These are phyloP conservation scores for Alloteropsis angusta DNA, from an alignment of 202 grass and related monocot species.

Conservation along the genomic window DNA sequence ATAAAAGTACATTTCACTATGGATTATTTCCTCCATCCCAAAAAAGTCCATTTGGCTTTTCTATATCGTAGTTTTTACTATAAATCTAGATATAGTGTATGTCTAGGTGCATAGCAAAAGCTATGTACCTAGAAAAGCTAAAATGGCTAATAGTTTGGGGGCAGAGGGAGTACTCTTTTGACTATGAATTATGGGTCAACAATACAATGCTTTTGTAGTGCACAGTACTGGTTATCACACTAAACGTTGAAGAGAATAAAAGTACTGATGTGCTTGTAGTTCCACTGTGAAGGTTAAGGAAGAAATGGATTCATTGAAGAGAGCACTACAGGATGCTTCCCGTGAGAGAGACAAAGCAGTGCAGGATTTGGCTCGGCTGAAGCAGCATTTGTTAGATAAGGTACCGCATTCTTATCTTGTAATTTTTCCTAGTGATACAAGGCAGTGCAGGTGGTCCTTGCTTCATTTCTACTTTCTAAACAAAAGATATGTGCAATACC, in stretches of 20 bases:
- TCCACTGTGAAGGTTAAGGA: constrained; percentile 63
- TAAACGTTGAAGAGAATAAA: constrained; percentile 22
- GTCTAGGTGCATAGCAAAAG: no score
- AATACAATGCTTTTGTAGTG: constrained; percentile 1
- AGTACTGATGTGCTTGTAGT: constrained; percentile 46
- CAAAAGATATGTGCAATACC: not conserved
- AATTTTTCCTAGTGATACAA: not conserved
- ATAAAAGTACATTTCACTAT: constrained; percentile 20
- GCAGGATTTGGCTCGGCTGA: constrained; percentile 81
- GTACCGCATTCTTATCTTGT: constrained; percentile 29
- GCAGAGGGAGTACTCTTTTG: not conserved
- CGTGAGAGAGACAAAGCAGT: constrained; percentile 69
- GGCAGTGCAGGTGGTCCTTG: not conserved
- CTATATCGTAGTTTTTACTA: no score
- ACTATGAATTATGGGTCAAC: not conserved
- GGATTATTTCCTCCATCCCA: not conserved
- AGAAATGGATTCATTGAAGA: constrained; percentile 63
- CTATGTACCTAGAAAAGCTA: no score
- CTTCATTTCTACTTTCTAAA: not conserved
- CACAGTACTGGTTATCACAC: not conserved
- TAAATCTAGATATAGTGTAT: no score
- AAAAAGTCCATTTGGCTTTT: no score
- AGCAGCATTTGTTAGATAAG: constrained; percentile 94
- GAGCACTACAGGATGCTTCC: constrained; percentile 36
- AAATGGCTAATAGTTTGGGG: no score